A percentile compares a stretch with the other conserved stretches of the same genome.
Evolutionary conservation across 257 asterid species (phyloP).

Genomic region (Salvia miltiorrhiza): DNA sequence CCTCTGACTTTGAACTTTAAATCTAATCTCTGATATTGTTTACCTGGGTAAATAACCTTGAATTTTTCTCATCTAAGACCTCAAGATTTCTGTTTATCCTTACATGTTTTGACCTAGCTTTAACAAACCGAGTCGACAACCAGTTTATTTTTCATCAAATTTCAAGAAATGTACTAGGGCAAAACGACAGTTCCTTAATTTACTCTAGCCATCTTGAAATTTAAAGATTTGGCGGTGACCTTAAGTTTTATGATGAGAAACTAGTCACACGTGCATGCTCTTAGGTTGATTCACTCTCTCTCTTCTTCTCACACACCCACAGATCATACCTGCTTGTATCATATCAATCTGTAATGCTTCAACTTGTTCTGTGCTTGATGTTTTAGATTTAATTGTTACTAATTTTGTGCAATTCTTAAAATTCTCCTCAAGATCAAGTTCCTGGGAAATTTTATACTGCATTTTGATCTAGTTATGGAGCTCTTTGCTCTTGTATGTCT

Average conservation of each 20-base stretch:
- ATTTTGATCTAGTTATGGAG: background rate
- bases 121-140: no score
- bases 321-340: background rate
- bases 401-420: background rate
- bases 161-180: background rate
- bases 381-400: background rate
- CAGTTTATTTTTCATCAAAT: background rate
- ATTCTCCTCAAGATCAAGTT: background rate
- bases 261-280: no score
- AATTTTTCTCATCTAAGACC: background rate
- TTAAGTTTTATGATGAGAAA: no score
- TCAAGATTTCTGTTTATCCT: no score
- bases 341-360: background rate
- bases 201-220: background rate
- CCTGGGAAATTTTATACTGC: background rate
- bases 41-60: background rate
- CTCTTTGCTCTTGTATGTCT: conserved; percentile 12
- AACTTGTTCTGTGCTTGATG: background rate
- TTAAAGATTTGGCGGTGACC: no score
- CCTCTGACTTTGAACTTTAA: background rate
- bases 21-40: background rate
- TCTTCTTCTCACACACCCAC: background rate
- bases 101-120: no score
- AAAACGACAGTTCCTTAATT: background rate
- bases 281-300: no score